Conservation (phyloP, 2,329 filamentous ascomycete genomes). For the Curvularia hawaiiensis region DNA sequence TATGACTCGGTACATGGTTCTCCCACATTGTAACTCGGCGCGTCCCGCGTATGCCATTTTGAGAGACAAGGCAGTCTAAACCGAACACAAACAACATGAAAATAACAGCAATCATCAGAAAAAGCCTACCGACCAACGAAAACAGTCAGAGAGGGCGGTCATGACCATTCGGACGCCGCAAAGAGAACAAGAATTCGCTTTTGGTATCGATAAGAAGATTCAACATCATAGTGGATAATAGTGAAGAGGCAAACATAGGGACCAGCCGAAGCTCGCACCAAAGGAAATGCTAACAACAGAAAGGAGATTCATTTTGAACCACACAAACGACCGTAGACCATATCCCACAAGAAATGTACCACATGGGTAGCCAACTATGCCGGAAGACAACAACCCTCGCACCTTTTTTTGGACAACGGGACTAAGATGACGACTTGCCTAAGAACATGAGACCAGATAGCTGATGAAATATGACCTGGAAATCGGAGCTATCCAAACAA, state of each 20-base stretch:
- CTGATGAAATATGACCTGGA: conserved; percentile 37
- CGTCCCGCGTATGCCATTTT: conserved; percentile 1
- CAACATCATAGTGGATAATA: conserved; percentile 33
- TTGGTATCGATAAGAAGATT: conserved; percentile 27
- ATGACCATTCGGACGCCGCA: conserved; percentile 2
- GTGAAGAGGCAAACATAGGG: conserved; percentile 19
- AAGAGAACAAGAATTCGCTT: conserved; percentile 17
- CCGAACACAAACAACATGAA: background rate
- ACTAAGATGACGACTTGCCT: conserved; percentile 34
- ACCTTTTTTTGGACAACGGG: conserved; percentile 36
- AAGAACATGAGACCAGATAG: conserved; percentile 41
- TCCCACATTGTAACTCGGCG: background rate
- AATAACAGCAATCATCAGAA: conserved; percentile 1
- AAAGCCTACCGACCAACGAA: conserved; percentile 3
- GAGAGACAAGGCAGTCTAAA: conserved; percentile 1
- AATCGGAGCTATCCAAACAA: conserved; percentile 45
- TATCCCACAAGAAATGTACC: conserved; percentile 34
- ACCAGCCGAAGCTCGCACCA: conserved; percentile 18
- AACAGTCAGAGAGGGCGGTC: background rate
- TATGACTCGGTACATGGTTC: background rate
- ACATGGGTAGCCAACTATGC: conserved; percentile 30
- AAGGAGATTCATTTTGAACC: conserved; percentile 37
- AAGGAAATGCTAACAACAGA: conserved; percentile 21
- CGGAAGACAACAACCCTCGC: conserved; percentile 26
- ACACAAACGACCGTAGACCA: conserved; percentile 28